Evolutionary conservation across 306 rosid genomes (phyloP), one percentile per base, ranked within the genome.

Genomic region (Lathyrus oleraceus): DNA sequence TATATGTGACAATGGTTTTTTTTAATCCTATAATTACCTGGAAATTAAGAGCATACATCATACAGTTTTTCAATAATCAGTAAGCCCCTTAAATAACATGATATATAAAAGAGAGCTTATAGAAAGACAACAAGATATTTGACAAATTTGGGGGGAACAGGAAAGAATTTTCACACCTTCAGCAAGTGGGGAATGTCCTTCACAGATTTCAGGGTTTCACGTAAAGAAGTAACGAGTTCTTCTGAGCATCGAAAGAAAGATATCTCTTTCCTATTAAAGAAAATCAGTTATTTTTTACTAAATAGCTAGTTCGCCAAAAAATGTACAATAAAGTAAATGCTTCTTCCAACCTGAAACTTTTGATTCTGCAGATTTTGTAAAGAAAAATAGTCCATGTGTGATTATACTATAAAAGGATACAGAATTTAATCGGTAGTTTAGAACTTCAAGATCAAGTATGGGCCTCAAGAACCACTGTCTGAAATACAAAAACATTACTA

Each of bases 391-490:
- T 60, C 25, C 49, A 11, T 54, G 23, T 67, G 23, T 59, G 6
- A 65, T 56, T 56, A 43, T 57, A 78, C 49, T 62, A 79, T 70
- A 57, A 39, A 85, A 80, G 97, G 98, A 93, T 93, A 93, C 98
- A 23, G 83, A 79, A 84, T 90, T 83, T 61, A 94, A 85, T 56
- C 97, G 97, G 70, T 80, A 74, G 83, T 87, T 88, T 79, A 94
- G 85, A 81, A 67, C 82, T 77, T 84, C 96, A 60, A 90, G 87
- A 88, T 94, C 97, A 62, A 90, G 87, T 78, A 94, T 84, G 74
- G 98, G 98, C 88, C 96, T 84, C 84, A 94, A 73, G 81, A 94
- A 94, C 98, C 98, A 90, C 83, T 75, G 89, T 80, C 97, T 94
- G 74, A 60, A 54, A 79, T 19, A 27, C 28, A 61, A 13, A 73